phyloP scores from a whole-genome alignment of 1,284 basidiomycete genomes.

The Rhodotorula sp. region DNA sequence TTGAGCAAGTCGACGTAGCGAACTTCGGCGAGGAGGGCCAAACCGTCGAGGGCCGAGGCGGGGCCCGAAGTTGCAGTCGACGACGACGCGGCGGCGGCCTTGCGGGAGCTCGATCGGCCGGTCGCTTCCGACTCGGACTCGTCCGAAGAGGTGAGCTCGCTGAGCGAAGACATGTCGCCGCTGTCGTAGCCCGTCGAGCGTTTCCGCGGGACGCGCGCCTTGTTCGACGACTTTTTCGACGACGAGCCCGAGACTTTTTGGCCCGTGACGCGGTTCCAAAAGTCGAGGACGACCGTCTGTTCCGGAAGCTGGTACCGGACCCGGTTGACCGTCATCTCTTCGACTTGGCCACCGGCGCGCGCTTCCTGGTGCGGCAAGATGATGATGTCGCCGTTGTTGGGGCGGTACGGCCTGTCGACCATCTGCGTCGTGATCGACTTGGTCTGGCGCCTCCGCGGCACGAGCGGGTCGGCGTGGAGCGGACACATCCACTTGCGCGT shows the following conservation, averaged over 20 bases:
- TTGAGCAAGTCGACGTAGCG: slow-evolving; percentile 27
- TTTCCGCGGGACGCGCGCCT: slow-evolving; percentile 12
- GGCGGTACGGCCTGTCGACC: slow-evolving; percentile 65
- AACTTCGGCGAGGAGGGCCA: slow-evolving; percentile 37
- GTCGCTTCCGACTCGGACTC: slow-evolving; percentile 1
- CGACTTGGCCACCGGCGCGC: slow-evolving; percentile 49
- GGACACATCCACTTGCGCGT: slow-evolving; percentile 99
- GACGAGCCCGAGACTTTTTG: not conserved
- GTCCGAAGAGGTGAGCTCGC: slow-evolving; percentile 20
- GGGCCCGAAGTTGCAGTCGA: slow-evolving; percentile 4
- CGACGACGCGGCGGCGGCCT: not conserved
- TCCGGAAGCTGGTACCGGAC: slow-evolving; percentile 92
- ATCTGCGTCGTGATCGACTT: slow-evolving; percentile 66
- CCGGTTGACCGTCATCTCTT: slow-evolving; percentile 56
- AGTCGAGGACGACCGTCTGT: slow-evolving; percentile 84
- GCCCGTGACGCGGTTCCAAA: slow-evolving; percentile 65
- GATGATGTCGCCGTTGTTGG: slow-evolving; percentile 91
- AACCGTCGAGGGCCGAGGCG: slow-evolving; percentile 24
- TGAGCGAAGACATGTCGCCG: slow-evolving; percentile 13
- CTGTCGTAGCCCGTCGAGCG: slow-evolving; percentile 12
- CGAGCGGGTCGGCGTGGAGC: slow-evolving; percentile 79
- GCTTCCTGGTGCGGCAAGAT: slow-evolving; percentile 68
- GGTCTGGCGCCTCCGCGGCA: slow-evolving; percentile 72
- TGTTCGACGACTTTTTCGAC: slow-evolving; percentile 16
- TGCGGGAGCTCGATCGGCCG: not conserved